These are phyloP conservation scores for Tanacetum coccineum DNA, from an alignment of 129 eudicot genomes.

Conservation along the genomic window DNA sequence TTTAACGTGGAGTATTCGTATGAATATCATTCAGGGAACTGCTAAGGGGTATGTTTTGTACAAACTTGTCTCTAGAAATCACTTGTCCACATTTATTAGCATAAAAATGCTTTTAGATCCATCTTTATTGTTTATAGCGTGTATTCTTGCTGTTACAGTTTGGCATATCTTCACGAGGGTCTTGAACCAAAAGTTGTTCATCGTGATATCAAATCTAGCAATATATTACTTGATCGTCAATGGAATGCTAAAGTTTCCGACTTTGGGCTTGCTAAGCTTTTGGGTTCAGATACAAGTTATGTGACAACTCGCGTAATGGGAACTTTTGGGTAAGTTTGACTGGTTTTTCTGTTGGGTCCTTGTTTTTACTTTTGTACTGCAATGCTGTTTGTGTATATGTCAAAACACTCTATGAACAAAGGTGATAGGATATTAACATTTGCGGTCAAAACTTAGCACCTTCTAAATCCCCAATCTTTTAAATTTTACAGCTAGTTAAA, in stretches of 20 bases:
- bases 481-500: background rate
- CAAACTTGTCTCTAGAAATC: background rate
- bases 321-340: constrained; percentile 81
- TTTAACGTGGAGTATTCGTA: constrained; percentile 76
- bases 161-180: constrained; percentile 97
- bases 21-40: constrained; percentile 79
- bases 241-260: constrained; percentile 93
- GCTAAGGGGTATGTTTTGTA: constrained; percentile 71
- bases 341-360: background rate
- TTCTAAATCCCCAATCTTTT: background rate
- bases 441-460: background rate
- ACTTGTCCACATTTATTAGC: constrained; percentile 4
- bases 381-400: background rate
- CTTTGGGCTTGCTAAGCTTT: constrained; percentile 97
- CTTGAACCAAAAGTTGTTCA: constrained; percentile 98
- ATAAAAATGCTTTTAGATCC: background rate
- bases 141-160: constrained; percentile 38
- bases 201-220: constrained; percentile 89
- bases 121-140: constrained; percentile 9
- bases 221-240: constrained; percentile 80
- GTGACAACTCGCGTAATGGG: constrained; percentile 99
- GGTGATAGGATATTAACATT: background rate
- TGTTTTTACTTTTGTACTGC: background rate
- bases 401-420: background rate
- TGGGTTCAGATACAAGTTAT: constrained; percentile 77